A percentile compares a stretch with the other conserved stretches of the same genome.
Evolutionary conservation across 768 basidiomycete genomes (phyloP).

Genomic region (Mycena galopus): DNA sequence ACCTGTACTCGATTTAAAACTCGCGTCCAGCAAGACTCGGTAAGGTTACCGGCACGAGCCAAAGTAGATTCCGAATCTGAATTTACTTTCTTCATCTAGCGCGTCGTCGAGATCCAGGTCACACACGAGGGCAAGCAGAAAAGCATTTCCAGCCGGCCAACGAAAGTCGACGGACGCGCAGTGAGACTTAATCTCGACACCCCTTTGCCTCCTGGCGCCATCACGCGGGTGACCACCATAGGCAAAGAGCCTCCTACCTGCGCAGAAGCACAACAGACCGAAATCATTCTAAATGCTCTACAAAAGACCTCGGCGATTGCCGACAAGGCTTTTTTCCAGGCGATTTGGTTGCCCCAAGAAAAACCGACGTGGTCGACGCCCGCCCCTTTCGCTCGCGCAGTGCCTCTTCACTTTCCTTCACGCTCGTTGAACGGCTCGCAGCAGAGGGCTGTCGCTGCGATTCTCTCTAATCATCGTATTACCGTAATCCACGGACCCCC

Average conservation of each 20-base stretch:
- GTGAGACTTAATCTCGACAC: slow-evolving; percentile 23
- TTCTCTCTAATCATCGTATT: slow-evolving; percentile 49
- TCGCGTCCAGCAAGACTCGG: slow-evolving; percentile 44
- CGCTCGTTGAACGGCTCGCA: slow-evolving; percentile 54
- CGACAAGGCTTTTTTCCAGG: slow-evolving; percentile 49
- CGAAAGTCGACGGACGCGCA: neutral
- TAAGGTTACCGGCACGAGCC: neutral
- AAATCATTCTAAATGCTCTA: slow-evolving; percentile 46
- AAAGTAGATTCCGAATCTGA: neutral
- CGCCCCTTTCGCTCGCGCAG: neutral
- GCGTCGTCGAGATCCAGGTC: neutral
- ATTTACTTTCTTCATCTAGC: neutral
- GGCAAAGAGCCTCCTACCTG: slow-evolving; percentile 63
- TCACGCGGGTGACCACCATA: slow-evolving; percentile 54
- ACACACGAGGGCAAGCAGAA: neutral
- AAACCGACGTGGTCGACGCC: slow-evolving; percentile 29
- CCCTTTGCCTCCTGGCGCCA: slow-evolving; percentile 40
- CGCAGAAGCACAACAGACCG: slow-evolving; percentile 53
- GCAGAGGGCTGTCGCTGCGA: slow-evolving; percentile 46
- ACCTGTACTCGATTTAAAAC: slow-evolving; percentile 58
- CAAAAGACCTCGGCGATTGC: slow-evolving; percentile 44
- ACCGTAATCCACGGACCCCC: slow-evolving; percentile 66
- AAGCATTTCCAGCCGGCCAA: neutral
- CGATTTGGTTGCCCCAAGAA: slow-evolving; percentile 48
- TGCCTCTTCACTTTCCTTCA: slow-evolving; percentile 39